Conservation (phyloP, 495 filamentous ascomycete species). For the Acidomyces sp. region DNA sequence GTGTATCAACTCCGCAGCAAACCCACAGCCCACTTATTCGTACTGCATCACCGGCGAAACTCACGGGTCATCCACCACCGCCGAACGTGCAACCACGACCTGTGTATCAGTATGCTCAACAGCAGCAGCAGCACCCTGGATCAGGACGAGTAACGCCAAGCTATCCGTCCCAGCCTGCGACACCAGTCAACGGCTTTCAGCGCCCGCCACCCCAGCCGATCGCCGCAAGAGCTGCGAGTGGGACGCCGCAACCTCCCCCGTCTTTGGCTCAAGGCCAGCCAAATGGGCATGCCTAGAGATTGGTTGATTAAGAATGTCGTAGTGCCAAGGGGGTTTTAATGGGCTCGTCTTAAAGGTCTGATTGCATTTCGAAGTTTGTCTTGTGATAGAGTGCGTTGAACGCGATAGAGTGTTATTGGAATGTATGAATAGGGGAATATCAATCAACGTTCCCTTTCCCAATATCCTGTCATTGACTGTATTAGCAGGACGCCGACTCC, state of each 20-base stretch:
- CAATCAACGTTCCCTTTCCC: no score
- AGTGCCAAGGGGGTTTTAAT: no score
- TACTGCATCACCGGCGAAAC: conserved; percentile 11
- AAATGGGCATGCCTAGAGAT: no score
- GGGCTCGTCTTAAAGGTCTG: no score
- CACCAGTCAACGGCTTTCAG: conserved; percentile 14
- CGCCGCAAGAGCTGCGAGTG: conserved; percentile 1
- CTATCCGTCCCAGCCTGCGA: conserved; percentile 8
- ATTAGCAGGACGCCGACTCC: no score
- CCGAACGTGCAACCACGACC: conserved; percentile 8
- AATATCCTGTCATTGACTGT: no score
- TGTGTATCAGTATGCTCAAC: conserved; percentile 6
- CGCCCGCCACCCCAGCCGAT: conserved; percentile 2
- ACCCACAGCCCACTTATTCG: conserved; percentile 2
- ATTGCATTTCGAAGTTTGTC: no score
- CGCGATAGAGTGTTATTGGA: no score
- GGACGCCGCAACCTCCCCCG: conserved; percentile 10
- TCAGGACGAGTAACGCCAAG: conserved; percentile 9
- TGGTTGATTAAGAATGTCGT: no score
- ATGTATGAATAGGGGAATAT: no score
- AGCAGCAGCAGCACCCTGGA: conserved; percentile 6
- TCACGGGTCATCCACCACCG: neutral
- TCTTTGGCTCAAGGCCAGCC: neutral
- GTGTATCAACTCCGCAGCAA: neutral
- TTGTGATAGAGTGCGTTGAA: no score